These are phyloP conservation scores for Zarea fungicola DNA, from an alignment of 2,329 filamentous ascomycete species.

Conservation along the genomic window DNA sequence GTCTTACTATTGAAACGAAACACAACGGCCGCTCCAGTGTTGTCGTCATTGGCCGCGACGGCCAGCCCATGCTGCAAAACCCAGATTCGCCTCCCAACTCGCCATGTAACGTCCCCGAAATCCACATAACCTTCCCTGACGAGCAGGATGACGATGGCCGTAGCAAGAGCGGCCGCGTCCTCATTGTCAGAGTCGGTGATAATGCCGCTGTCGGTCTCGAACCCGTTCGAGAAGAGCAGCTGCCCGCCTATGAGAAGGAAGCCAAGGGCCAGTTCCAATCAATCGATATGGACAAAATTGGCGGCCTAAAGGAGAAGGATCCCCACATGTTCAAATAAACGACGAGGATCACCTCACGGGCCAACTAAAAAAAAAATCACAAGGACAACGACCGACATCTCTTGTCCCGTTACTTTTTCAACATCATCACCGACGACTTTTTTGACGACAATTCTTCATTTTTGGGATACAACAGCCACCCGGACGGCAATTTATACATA, in stretches of 20 bases:
- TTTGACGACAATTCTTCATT: slow-evolving; percentile 15
- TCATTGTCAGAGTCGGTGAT: slow-evolving; percentile 88
- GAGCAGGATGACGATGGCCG: slow-evolving; percentile 85
- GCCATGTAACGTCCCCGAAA: slow-evolving; percentile 84
- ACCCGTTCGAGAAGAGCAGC: slow-evolving; percentile 71
- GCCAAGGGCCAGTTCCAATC: slow-evolving; percentile 79
- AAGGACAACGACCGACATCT: neutral
- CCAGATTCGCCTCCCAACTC: slow-evolving; percentile 70
- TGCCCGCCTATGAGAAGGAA: slow-evolving; percentile 86
- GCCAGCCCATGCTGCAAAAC: slow-evolving; percentile 67
- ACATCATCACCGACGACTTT: slow-evolving; percentile 8
- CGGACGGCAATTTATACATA: slow-evolving; percentile 1
- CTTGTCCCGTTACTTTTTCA: slow-evolving; percentile 10
- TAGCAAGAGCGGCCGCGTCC: slow-evolving; percentile 77
- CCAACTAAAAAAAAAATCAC: slow-evolving; percentile 2
- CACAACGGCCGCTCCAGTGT: slow-evolving; percentile 59
- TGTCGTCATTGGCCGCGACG: slow-evolving; percentile 74
- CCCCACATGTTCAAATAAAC: slow-evolving; percentile 33
- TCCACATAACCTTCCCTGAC: slow-evolving; percentile 96
- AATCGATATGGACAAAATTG: slow-evolving; percentile 90
- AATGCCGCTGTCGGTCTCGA: slow-evolving; percentile 80
- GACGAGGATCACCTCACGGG: neutral
- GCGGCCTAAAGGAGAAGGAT: slow-evolving; percentile 89
- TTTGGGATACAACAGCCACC: slow-evolving; percentile 13
- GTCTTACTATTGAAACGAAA: slow-evolving; percentile 54